A percentile compares a stretch with the other conserved stretches of the same genome.
Conservation (phyloP, 2,329 filamentous ascomycete species). For the Eurotiales sp. region DNA sequence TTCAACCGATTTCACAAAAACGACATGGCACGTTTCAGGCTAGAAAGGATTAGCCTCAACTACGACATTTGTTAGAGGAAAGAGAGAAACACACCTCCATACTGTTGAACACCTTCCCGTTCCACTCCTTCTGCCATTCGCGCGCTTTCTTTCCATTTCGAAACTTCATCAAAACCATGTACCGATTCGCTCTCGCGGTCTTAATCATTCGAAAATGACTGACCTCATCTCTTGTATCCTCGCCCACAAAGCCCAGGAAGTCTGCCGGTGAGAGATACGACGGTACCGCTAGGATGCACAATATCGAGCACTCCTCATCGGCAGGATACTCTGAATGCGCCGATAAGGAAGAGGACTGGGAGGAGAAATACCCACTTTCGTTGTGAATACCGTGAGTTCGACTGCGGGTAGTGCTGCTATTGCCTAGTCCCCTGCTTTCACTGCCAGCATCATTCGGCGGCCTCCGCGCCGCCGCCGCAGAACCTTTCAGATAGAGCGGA, state of each 20-base stretch:
- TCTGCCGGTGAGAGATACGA: conserved; percentile 90
- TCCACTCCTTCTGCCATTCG: conserved; percentile 80
- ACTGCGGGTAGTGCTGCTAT: conserved; percentile 8
- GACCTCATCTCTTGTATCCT: conserved; percentile 78
- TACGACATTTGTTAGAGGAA: neutral
- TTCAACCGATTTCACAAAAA: conserved; percentile 88
- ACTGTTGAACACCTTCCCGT: conserved; percentile 87
- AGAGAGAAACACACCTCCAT: conserved; percentile 65
- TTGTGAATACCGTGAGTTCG: conserved; percentile 12
- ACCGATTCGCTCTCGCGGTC: conserved; percentile 82
- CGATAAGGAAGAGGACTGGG: neutral
- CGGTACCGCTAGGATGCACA: conserved; percentile 92
- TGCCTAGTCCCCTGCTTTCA: neutral
- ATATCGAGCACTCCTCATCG: conserved; percentile 69
- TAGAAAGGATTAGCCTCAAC: conserved; percentile 31
- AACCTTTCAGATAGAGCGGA: conserved; percentile 36
- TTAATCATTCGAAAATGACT: conserved; percentile 93
- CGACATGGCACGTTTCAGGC: conserved; percentile 92
- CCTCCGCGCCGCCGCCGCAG: conserved; percentile 31
- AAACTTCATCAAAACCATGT: conserved; percentile 96
- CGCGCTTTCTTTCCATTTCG: conserved; percentile 68
- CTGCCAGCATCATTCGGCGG: conserved; percentile 20
- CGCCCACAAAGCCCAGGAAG: conserved; percentile 85
- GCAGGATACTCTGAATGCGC: conserved; percentile 6
- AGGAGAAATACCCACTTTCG: conserved; percentile 11